phyloP scores from a whole-genome alignment of 371 early-diverging fungal genomes.

The Paramicrosporidium saccamoebae region DNA sequence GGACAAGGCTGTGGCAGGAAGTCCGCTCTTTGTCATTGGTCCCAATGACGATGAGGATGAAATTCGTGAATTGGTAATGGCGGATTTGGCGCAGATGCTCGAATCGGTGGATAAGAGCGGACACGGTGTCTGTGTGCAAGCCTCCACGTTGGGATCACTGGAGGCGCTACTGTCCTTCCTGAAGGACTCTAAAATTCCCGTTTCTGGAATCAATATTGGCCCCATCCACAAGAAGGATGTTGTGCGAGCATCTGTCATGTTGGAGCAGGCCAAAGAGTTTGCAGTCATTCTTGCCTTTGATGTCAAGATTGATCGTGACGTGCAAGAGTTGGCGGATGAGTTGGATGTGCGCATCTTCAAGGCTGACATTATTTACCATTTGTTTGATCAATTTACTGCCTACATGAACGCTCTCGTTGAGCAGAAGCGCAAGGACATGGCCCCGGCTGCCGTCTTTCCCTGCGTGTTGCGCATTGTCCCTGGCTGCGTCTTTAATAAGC shows the following conservation, averaged over 20 bases:
- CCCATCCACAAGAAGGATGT: slow-evolving; percentile 96
- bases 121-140: slow-evolving; percentile 93
- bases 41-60: slow-evolving; percentile 90
- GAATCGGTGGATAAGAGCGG: slow-evolving; percentile 50
- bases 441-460: slow-evolving; percentile 82
- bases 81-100: slow-evolving; percentile 38
- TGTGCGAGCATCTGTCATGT: slow-evolving; percentile 65
- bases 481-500: slow-evolving; percentile 79
- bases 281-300: slow-evolving; percentile 96
- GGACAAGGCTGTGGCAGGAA: slow-evolving; percentile 96
- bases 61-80: slow-evolving; percentile 69
- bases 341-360: slow-evolving; percentile 71
- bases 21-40: slow-evolving; percentile 65
- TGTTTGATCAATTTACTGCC: slow-evolving; percentile 83
- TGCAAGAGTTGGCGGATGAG: slow-evolving; percentile 66
- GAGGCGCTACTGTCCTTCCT: slow-evolving; percentile 95
- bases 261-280: slow-evolving; percentile 58
- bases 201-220: slow-evolving; percentile 90
- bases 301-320: slow-evolving; percentile 90
- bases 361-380: slow-evolving; percentile 97
- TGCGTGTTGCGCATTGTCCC: slow-evolving; percentile 76
- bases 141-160: slow-evolving; percentile 93
- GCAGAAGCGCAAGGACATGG: slow-evolving; percentile 54
- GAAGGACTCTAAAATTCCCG: slow-evolving; percentile 73
- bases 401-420: slow-evolving; percentile 37